Evolutionary conservation across 176 grass and related monocot genomes (phyloP), one percentile per base, ranked within the genome.

Genomic region (Cocos nucifera): DNA sequence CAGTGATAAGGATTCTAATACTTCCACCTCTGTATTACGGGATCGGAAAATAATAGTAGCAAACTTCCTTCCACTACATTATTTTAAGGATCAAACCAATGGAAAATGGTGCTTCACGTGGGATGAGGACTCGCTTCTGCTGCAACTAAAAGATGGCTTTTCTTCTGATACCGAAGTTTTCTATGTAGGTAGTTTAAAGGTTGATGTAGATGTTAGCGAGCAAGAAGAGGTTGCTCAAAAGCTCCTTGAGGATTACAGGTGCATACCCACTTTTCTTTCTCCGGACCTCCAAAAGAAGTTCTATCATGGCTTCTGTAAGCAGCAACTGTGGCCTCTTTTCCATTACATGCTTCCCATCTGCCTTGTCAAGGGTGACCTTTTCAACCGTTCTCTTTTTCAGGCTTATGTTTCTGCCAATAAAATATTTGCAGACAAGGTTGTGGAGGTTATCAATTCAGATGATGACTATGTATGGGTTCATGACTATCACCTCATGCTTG

Each of bases 1-100:
- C 10, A 63, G 27, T 44, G 59, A 73, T 63, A 59, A 73, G 51
- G 70, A 73, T 63, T 62, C 59, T 10, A 17, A 30, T 63, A 19
- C 15, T 63, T 21, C 58, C 1, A 54, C 19, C 62, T 2, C 20
- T 24, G 12, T 48, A 35, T 9, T n/a, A 23, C 50, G 19, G 20
- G 49, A 73, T 20, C 24, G 70, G 18, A 73, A 73, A 73, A 62
- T 73, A 39, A 56, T 63, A 54, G 70, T 63, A 5, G 50, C 70
- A 22, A 63, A 73, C 18, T 73, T 73, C 15, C 70, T 73, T 73
- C 70, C 70, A 48, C 24, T 73, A n/a, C 54, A 63, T 53, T 62
- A 50, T 22, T 12, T 17, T 16, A 54, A 63, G 49, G 58, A 73
- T 63, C 51, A 62, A 55, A 15, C 15, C 22, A 63, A 50, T 15